Evolutionary conservation across 2,329 filamentous ascomycete genomes (phyloP), one percentile per base, ranked within the genome.

Genomic region (Sarocladium oryzae): DNA sequence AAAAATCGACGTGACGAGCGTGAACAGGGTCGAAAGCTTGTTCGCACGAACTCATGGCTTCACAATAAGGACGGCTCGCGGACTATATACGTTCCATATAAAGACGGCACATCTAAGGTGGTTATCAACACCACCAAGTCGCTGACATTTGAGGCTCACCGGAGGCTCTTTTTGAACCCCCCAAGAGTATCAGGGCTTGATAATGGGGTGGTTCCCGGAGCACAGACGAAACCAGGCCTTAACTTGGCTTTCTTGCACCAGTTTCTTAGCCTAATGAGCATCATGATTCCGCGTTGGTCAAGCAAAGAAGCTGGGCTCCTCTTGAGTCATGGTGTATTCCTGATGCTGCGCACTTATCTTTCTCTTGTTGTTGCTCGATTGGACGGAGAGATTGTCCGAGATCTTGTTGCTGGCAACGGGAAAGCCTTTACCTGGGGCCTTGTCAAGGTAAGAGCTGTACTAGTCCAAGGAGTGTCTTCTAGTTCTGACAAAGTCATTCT

Each of bases 181-280:
- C 91, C 91, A 4, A 78, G 89, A 54, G 87, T 90, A 16, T 87
- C 89, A 11, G 86, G 89, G 1, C 77, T 93, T 45, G 77, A 79
- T 35, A 84, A 90, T 65, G 83, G 84, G 13, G 77, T 79, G 38
- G 89, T 95, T 5, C 93, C 93, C 15, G 88, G 91, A 2, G 81
- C 88, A 9, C 88, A 95, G 65, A 92, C 91, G 2, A 97, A 96
- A 66, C 90, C 93, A 0, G 93, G 93, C 0, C 73, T 99, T 35
- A 99, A 99, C 64, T 77, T 99, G 53, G 93, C 93, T 10, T 99
- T 99, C 62, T 69, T 99, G 50, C 93, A 99, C 66, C 93, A 99
- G 69, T 97, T 99, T 61, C 77, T 97, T 49, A 96, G 92, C 63
- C 72, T 99, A 51, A 82, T 97, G 72, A 96, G 90, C 69, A 97